Evolutionary conservation across 805 yeast species (phyloP).

Genomic region (Candida anglica): DNA sequence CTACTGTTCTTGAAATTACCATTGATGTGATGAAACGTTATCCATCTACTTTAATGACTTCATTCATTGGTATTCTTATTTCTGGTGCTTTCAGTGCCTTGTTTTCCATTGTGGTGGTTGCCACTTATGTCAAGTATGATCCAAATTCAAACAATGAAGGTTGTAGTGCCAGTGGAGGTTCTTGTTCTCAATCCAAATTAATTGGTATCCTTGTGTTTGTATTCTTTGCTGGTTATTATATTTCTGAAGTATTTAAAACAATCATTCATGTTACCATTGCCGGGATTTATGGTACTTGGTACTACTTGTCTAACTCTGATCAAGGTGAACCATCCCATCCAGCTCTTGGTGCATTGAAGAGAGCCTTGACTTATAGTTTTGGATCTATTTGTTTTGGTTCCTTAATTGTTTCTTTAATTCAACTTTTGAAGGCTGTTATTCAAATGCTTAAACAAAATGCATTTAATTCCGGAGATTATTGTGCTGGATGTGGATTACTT

Average conservation of each 20-base stretch:
- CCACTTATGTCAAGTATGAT: slow-evolving; percentile 74
- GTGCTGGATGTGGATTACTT: slow-evolving; percentile 50
- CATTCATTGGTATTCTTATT: slow-evolving; percentile 56
- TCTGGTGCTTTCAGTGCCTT: slow-evolving; percentile 62
- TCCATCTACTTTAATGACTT: slow-evolving; percentile 64
- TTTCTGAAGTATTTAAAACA: slow-evolving; percentile 79
- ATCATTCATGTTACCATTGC: slow-evolving; percentile 76
- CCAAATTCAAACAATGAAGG: slow-evolving; percentile 50
- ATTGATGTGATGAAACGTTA: slow-evolving; percentile 71
- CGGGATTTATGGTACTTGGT: slow-evolving; percentile 91
- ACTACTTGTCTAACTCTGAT: slow-evolving; percentile 70
- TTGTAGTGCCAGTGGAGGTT: slow-evolving; percentile 50
- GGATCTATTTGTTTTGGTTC: slow-evolving; percentile 91
- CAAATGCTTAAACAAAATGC: slow-evolving; percentile 50
- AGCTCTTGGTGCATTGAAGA: slow-evolving; percentile 72
- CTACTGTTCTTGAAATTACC: slow-evolving; percentile 63
- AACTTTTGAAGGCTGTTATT: slow-evolving; percentile 56
- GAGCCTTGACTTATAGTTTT: slow-evolving; percentile 81
- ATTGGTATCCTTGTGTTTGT: slow-evolving; percentile 69
- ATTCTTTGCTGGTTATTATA: slow-evolving; percentile 78
- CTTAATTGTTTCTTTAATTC: slow-evolving; percentile 65
- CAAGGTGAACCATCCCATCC: slow-evolving; percentile 78
- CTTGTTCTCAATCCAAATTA: slow-evolving; percentile 54
- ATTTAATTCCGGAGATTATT: slow-evolving; percentile 46
- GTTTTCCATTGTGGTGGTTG: slow-evolving; percentile 64